These are phyloP conservation scores for Ceratobasidium sp. DNA, from an alignment of 1,284 basidiomycete species.

Conservation along the genomic window DNA sequence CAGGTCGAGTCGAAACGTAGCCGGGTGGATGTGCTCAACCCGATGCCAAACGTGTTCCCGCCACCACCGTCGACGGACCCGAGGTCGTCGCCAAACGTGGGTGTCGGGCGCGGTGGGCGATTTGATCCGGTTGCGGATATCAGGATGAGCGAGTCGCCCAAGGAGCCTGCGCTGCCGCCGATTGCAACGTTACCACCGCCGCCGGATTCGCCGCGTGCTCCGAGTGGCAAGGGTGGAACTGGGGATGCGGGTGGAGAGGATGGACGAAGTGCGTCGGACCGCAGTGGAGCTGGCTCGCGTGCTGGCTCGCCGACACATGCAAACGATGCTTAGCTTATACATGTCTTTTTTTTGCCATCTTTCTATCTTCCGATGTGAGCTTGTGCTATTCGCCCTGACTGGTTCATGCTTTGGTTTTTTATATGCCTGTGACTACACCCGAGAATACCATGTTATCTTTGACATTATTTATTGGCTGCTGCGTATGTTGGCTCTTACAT, in stretches of 20 bases:
- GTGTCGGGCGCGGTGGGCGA: conserved; percentile 25
- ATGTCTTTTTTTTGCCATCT: conserved; percentile 8
- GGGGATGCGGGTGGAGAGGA: conserved; percentile 21
- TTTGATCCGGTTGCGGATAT: conserved; percentile 29
- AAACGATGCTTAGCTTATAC: conserved; percentile 8
- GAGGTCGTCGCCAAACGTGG: conserved; percentile 29
- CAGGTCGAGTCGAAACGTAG: conserved; percentile 63
- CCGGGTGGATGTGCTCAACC: conserved; percentile 62
- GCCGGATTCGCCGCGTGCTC: conserved; percentile 31
- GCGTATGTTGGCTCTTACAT: conserved; percentile 4
- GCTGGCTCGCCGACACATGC: conserved; percentile 5
- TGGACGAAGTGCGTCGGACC: conserved; percentile 15
- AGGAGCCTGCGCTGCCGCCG: conserved; percentile 44
- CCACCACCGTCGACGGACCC: conserved; percentile 42
- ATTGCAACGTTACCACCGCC: conserved; percentile 44
- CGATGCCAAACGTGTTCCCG: conserved; percentile 25
- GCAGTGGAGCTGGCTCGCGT: conserved; percentile 15
- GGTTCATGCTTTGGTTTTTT: conserved; percentile 11
- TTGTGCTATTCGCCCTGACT: not conserved
- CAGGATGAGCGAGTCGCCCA: conserved; percentile 29
- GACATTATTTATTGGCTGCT: not conserved
- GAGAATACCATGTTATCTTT: conserved; percentile 22
- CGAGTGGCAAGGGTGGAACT: conserved; percentile 11
- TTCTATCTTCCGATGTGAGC: not conserved
- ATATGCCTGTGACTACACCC: conserved; percentile 14